Base-by-base conservation (phyloP, 2,329 filamentous ascomycete genomes). In the Aspergillus floridensis region DNA sequence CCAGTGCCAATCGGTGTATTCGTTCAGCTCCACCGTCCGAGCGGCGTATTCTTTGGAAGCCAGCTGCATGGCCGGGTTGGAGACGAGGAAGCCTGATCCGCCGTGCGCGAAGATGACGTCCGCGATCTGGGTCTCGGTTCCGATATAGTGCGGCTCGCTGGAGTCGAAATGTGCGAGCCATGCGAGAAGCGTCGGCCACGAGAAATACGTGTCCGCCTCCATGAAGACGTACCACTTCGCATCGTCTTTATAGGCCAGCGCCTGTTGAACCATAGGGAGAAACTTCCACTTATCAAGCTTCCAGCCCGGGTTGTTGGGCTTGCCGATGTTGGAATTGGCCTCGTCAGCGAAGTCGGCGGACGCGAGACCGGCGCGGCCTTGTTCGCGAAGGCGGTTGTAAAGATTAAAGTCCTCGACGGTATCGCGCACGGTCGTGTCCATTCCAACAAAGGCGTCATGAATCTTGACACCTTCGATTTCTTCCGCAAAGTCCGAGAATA, bases 171-270 rank as follows among this genome's bases (percentile, higher is more conserved):
- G 73, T 19, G 74, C 73, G 22, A 87, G 75, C 82, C 82, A 86
- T 24, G 77, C 71, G 16, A 85, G 66, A 46, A 86, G 64, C 32
- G 82, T 84, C 35, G 77, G 72, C 76, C 83, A 83, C 10, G 83
- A 74, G 46, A 86, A 69, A 63, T 84, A 86, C 0, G 83, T 86
- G 66, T 87, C 84, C 0, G 82, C 80, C 64, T 86, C 84, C 50
- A 85, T 79, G 68, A 87, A 87, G 57, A 85, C 74, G 61, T 80
- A 87, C 84, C 84, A 87, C 57, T 81, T 82, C 49, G 80, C 79
- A 26, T 82, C 71, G 2, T 80, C 79, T 41, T 74, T 72, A 61
- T 76, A 63, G 22, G 69, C 68, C 47, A 79, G 74, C 0, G 82
- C 77, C 64, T 81, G 78, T 64, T 83, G 80, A 2, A 82, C 79